Conservation (phyloP, 352 stramenopile genomes). For the Thraustochytrium sp. region DNA sequence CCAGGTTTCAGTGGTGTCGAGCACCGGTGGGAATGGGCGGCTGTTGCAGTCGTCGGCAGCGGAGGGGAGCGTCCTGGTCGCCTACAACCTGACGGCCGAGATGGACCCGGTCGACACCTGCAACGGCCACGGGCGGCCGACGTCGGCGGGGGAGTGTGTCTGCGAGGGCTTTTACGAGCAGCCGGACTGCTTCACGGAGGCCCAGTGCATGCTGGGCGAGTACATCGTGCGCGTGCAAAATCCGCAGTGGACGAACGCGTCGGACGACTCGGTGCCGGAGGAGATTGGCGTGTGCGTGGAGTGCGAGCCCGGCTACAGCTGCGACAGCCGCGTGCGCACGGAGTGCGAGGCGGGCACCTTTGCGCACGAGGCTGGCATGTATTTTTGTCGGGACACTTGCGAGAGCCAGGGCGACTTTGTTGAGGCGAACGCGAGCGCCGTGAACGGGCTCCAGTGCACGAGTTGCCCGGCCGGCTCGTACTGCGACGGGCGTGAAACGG, state of each 20-base stretch:
- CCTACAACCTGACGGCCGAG: background rate
- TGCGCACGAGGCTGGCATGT: slow-evolving; percentile 28
- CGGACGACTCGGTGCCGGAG: background rate
- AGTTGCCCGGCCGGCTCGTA: background rate
- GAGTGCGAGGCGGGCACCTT: background rate
- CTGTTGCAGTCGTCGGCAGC: background rate
- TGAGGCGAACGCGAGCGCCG: background rate
- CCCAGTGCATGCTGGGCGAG: background rate
- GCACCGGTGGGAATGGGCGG: too few relatives aligned
- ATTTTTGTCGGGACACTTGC: background rate
- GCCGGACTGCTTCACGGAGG: slow-evolving; percentile 7
- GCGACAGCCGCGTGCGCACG: background rate
- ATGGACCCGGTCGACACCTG: slow-evolving; percentile 9
- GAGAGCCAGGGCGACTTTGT: background rate
- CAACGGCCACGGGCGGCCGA: slow-evolving; percentile 15
- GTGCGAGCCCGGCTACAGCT: background rate
- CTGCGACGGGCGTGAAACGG: background rate
- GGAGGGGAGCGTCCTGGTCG: background rate
- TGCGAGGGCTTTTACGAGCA: slow-evolving; percentile 14
- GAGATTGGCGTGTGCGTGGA: background rate
- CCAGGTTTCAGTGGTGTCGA: too few relatives aligned
- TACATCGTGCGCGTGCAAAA: slow-evolving; percentile 9
- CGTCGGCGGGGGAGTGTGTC: background rate
- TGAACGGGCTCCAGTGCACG: background rate
- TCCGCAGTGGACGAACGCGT: background rate